phyloP scores from a whole-genome alignment of 2,329 filamentous ascomycete genomes.

The Xylaria sp. region DNA sequence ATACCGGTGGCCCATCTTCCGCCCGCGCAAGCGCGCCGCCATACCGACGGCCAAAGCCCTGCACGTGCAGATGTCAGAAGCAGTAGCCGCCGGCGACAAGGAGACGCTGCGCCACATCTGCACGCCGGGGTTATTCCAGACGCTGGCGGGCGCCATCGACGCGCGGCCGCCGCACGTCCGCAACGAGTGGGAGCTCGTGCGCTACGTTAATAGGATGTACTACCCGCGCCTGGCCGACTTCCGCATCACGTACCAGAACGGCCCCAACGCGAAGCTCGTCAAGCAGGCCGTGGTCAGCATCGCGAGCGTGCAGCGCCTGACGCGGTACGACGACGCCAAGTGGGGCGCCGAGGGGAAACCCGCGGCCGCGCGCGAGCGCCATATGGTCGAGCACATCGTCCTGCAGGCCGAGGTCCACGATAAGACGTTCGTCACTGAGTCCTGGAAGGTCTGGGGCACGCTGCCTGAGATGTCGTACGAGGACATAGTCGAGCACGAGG shows the following conservation, averaged over 20 bases:
- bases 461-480: conserved; percentile 64
- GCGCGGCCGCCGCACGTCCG: conserved; percentile 59
- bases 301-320: conserved; percentile 65
- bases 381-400: conserved; percentile 73
- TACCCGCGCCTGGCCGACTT: conserved; percentile 66
- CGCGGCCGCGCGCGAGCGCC: conserved; percentile 62
- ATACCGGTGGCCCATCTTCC: conserved; percentile 57
- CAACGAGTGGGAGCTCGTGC: conserved; percentile 66
- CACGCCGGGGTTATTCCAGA: conserved; percentile 61
- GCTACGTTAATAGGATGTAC: conserved; percentile 56
- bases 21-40: conserved; percentile 56
- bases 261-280: conserved; percentile 52
- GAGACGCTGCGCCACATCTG: conserved; percentile 64
- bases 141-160: conserved; percentile 65
- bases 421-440: conserved; percentile 58
- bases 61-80: conserved; percentile 70
- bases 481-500: conserved; percentile 48
- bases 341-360: conserved; percentile 55
- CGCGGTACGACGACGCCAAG: conserved; percentile 53
- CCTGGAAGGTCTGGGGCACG: conserved; percentile 76
- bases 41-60: conserved; percentile 67
- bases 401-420: conserved; percentile 62
- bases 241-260: conserved; percentile 60
- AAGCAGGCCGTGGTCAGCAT: conserved; percentile 72
- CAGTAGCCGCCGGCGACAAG: conserved; percentile 69